Conservation (phyloP, 805 yeast genomes). For the Citeromyces matritensis region DNA sequence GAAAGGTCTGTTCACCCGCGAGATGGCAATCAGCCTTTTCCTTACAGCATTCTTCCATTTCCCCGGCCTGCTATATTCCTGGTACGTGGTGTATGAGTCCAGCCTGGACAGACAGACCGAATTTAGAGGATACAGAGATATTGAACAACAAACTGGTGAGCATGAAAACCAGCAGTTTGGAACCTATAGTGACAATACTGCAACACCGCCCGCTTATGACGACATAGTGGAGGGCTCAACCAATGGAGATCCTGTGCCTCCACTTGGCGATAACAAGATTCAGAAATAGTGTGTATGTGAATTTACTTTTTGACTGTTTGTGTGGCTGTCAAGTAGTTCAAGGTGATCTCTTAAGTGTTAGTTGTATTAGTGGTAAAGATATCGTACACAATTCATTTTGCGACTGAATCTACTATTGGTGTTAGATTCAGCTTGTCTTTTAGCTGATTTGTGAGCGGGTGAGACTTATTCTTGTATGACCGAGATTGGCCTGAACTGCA, state of each 20-base stretch:
- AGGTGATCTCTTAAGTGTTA: no score
- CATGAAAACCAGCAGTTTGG: not conserved
- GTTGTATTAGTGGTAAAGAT: no score
- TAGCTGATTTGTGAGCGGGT: no score
- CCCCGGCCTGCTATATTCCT: slow-evolving; percentile 34
- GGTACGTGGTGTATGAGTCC: slow-evolving; percentile 24
- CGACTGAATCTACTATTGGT: no score
- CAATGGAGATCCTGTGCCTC: not conserved
- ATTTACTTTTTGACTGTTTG: not conserved
- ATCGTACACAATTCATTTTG: no score
- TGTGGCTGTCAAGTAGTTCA: no score
- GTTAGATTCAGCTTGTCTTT: no score
- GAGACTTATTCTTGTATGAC: no score
- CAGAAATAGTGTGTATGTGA: slow-evolving; percentile 2
- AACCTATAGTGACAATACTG: slow-evolving; percentile 1
- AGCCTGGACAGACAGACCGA: slow-evolving; percentile 10
- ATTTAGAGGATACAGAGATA: slow-evolving; percentile 2
- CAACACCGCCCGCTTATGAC: slow-evolving; percentile 9
- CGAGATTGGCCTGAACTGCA: no score
- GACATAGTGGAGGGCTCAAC: slow-evolving; percentile 5
- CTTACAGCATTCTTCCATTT: slow-evolving; percentile 29
- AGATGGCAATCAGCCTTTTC: slow-evolving; percentile 25
- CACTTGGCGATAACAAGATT: slow-evolving; percentile 5
- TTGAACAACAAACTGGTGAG: slow-evolving; percentile 1
- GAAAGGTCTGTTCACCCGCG: slow-evolving; percentile 43